A percentile compares a stretch with the other conserved stretches of the same genome.
These are phyloP conservation scores for Eudorina sp. DNA, from an alignment of 139 green algal species.

Conservation along the genomic window DNA sequence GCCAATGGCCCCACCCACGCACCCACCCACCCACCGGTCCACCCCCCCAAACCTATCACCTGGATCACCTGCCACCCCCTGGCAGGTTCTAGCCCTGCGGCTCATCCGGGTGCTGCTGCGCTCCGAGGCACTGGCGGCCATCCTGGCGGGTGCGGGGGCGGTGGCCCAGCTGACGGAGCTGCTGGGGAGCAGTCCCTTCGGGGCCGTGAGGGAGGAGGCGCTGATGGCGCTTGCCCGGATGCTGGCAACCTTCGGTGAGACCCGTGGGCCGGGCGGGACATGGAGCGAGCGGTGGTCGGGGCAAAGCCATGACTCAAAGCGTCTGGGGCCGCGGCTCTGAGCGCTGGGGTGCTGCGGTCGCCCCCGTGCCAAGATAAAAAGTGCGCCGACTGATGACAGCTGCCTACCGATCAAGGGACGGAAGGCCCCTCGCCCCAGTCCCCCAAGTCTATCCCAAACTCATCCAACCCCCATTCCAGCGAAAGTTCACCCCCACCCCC, in stretches of 20 bases:
- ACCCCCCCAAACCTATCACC: not conserved
- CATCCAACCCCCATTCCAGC: too few species aligned
- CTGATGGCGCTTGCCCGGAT: not conserved
- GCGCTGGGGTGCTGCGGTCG: too few species aligned
- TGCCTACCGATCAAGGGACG: too few species aligned
- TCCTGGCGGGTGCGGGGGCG: not conserved
- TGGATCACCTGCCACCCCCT: too few species aligned
- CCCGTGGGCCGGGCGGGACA: too few species aligned
- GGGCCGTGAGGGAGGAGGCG: constrained; percentile 32
- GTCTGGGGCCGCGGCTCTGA: too few species aligned
- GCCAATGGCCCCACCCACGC: not conserved
- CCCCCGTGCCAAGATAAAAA: too few species aligned
- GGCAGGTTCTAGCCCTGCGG: constrained; percentile 19
- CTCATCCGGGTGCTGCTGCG: constrained; percentile 4
- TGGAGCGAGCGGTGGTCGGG: not conserved
- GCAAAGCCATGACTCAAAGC: not conserved
- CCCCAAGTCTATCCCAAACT: not conserved
- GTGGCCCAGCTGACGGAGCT: not conserved
- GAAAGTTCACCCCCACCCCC: too few species aligned
- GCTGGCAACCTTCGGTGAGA: not conserved
- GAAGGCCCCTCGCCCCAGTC: not conserved
- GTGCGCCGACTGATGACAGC: too few species aligned
- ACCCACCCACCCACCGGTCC: not conserved
- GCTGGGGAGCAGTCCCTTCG: not conserved
- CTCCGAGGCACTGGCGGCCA: not conserved